These are phyloP conservation scores for Letharia columbiana DNA, from an alignment of 495 filamentous ascomycete genomes.

Conservation along the genomic window DNA sequence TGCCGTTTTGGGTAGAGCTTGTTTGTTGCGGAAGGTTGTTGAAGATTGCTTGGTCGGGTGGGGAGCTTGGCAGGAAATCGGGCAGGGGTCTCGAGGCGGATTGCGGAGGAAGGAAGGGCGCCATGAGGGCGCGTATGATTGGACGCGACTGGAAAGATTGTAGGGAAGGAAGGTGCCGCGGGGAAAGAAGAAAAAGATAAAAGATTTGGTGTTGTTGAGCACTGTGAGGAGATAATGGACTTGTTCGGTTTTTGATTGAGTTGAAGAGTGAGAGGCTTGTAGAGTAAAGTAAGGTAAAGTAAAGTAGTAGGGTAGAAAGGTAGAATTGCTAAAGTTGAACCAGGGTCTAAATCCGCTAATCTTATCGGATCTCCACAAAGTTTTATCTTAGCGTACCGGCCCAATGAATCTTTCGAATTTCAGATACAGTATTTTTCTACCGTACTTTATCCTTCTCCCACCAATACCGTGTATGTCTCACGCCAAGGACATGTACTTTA, in stretches of 20 bases:
- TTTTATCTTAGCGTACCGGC: constrained; percentile 2
- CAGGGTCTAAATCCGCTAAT: background rate
- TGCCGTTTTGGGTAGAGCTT: constrained; percentile 8
- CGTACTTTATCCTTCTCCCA: no score
- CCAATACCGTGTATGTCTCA: no score
- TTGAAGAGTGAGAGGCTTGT: no score
- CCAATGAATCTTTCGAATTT: background rate
- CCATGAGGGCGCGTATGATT: constrained; percentile 16
- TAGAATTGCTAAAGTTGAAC: no score
- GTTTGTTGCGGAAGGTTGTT: constrained; percentile 15
- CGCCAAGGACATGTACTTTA: no score
- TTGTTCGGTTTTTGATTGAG: no score
- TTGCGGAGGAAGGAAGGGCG: constrained; percentile 22
- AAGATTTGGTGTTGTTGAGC: no score
- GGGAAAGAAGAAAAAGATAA: no score
- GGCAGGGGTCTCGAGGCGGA: constrained; percentile 16
- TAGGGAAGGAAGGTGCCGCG: background rate
- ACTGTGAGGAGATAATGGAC: no score
- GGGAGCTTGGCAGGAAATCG: constrained; percentile 17
- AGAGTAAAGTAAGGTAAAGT: no score
- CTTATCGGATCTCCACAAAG: background rate
- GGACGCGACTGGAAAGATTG: background rate
- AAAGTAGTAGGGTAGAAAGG: no score
- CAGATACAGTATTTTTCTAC: no score
- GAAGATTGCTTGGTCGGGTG: constrained; percentile 23